Evolutionary conservation across 768 basidiomycete species (phyloP), one percentile per base, ranked within the genome.

Genomic region (Lepiota subincarnata): DNA sequence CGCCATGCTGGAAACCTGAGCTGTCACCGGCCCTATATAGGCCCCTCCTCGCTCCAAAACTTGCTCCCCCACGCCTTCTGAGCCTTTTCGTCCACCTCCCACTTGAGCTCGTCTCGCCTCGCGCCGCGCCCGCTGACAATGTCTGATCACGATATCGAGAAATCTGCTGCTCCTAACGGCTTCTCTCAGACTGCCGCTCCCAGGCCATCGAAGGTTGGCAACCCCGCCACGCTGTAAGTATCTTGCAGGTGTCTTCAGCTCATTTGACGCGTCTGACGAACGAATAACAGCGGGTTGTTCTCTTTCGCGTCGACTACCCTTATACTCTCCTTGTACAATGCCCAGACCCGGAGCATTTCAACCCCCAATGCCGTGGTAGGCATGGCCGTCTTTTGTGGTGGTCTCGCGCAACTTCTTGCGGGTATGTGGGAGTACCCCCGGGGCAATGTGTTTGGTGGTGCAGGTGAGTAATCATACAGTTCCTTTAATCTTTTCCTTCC

Each of bases 371-470:
- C 83, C 24, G 82, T 92, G 44, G 77, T 92, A 45, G 93, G 91
- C 47, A 92, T 95, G 91, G 90, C 91, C 20, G 64, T 90, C 59
- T 88, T 84, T 68, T 81, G 81, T 57, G 93, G 92, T 58, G 93
- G 93, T 55, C 82, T 94, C 28, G 85, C 78, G 11, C 93, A 95
- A 65, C 74, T 95, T 42, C 71, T 94, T 36, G 92, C 92, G 26
- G 93, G 93, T 38, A 91, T 93, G 86, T 92, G 90, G 90, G 85
- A 86, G 68, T 86, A 85, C 70, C 80, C 82, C 13, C 69, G 77
- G 28, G 84, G 84, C 0, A 89, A 91, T 58, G 72, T 70, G 0
- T 89, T 90, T 57, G 86, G 83, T 59, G 87, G 79, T 10, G 84
- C 87, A 24, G 86, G 87, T 87, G 37, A 68, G 85, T 71, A 69